Conservation (phyloP, 148 eudicot genomes). For the Selenicereus undatus region DNA sequence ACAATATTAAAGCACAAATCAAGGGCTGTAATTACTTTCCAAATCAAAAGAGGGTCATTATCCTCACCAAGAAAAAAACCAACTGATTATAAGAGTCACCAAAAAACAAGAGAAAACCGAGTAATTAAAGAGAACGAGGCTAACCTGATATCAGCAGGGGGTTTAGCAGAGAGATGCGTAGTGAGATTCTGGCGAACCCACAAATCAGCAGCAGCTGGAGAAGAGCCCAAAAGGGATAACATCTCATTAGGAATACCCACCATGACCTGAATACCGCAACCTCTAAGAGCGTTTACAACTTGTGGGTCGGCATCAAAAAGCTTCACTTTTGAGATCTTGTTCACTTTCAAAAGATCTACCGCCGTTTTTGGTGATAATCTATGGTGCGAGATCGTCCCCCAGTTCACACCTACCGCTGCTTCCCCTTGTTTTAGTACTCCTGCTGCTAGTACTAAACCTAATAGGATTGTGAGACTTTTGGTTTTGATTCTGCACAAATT, state of each 20-base stretch:
- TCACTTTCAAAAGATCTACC: constrained; percentile 56
- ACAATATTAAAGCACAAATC: too few species aligned
- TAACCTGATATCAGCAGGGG: constrained; percentile 65
- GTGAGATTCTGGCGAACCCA: constrained; percentile 75
- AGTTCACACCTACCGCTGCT: constrained; percentile 77
- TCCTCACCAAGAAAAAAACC: background rate
- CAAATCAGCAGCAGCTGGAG: constrained; percentile 50
- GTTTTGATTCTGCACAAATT: background rate
- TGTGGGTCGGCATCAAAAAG: constrained; percentile 71
- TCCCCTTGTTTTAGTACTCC: background rate
- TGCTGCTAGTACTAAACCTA: background rate
- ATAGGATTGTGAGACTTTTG: background rate
- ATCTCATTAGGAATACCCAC: constrained; percentile 74
- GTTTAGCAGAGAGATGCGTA: constrained; percentile 39
- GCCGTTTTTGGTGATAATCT: constrained; percentile 51
- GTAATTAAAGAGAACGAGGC: background rate
- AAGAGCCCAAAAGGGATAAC: constrained; percentile 43
- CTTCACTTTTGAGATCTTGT: constrained; percentile 73
- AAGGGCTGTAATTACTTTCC: background rate
- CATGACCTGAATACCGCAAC: constrained; percentile 65
- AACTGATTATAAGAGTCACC: background rate
- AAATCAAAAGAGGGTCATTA: background rate
- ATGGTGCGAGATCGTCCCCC: constrained; percentile 72
- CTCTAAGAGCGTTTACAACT: constrained; percentile 45
- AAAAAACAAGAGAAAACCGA: background rate